A percentile compares a stretch with the other conserved stretches of the same genome.
These are phyloP conservation scores for Naumovozyma dairenensis DNA, from an alignment of 805 yeast species.

Conservation along the genomic window DNA sequence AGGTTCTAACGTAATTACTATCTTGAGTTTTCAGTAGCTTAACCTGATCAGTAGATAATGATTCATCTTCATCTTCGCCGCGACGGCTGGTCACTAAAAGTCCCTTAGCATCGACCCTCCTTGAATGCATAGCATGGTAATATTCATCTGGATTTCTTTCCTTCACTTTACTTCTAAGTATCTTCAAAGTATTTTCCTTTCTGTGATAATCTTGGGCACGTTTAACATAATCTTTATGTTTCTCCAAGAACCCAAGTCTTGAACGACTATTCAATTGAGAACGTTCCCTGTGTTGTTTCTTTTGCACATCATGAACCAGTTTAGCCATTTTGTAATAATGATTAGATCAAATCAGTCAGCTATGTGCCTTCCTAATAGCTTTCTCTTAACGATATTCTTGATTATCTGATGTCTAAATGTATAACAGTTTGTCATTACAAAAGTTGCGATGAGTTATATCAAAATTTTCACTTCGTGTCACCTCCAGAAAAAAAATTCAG, in stretches of 20 bases:
- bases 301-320: conserved; percentile 81
- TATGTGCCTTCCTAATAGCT: too few relatives aligned
- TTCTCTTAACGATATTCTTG: neutral
- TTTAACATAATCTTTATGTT: conserved; percentile 74
- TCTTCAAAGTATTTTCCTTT: conserved; percentile 52
- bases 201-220: conserved; percentile 59
- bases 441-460: conserved; percentile 4
- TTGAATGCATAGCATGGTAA: conserved; percentile 82
- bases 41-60: conserved; percentile 62
- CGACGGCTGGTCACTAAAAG: conserved; percentile 52
- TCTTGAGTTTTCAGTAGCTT: conserved; percentile 86
- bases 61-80: conserved; percentile 36
- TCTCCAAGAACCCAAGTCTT: conserved; percentile 79
- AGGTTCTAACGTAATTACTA: conserved; percentile 69
- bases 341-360: too few relatives aligned
- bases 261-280: conserved; percentile 71
- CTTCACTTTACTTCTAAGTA: conserved; percentile 61
- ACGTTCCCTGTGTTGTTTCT: conserved; percentile 93
- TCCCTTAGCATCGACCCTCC: conserved; percentile 61
- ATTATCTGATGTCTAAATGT: neutral
- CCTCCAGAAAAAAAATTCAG: too few relatives aligned
- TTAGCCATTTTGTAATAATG: conserved; percentile 75
- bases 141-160: conserved; percentile 88
- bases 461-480: too few relatives aligned
- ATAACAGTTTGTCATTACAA: neutral